A percentile compares a stretch with the other conserved stretches of the same genome.
Conservation (phyloP, 2,329 filamentous ascomycete genomes). For the Elsinoe fawcettii region DNA sequence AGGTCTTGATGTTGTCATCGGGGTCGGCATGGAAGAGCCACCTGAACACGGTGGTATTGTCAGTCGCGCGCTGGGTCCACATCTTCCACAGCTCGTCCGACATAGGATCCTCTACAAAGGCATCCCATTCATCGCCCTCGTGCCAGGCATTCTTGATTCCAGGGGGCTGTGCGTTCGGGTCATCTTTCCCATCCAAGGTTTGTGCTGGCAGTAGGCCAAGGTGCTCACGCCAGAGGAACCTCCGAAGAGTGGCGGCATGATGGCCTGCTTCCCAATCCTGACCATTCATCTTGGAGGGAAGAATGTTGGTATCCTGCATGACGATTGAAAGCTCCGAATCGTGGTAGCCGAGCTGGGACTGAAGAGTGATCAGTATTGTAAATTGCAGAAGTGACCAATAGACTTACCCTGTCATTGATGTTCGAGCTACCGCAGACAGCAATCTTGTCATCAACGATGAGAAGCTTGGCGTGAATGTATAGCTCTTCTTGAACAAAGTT, state of each 20-base stretch:
- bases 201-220: slow-evolving; percentile 73
- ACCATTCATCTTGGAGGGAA: slow-evolving; percentile 72
- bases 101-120: slow-evolving; percentile 53
- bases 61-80: slow-evolving; percentile 62
- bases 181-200: slow-evolving; percentile 54
- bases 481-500: slow-evolving; percentile 95
- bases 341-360: slow-evolving; percentile 74
- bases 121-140: slow-evolving; percentile 57
- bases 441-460: slow-evolving; percentile 79
- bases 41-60: slow-evolving; percentile 68
- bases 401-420: slow-evolving; percentile 68
- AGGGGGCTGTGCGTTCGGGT: slow-evolving; percentile 71
- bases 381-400: not conserved
- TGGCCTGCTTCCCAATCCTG: slow-evolving; percentile 68
- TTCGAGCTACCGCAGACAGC: slow-evolving; percentile 65
- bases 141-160: slow-evolving; percentile 64
- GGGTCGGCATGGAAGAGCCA: slow-evolving; percentile 82
- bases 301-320: slow-evolving; percentile 69
- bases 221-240: slow-evolving; percentile 85
- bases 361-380: slow-evolving; percentile 7
- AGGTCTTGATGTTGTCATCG: slow-evolving; percentile 80
- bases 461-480: slow-evolving; percentile 81
- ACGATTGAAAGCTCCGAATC: slow-evolving; percentile 88
- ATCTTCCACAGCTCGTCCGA: slow-evolving; percentile 50
- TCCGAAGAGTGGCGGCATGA: slow-evolving; percentile 71